phyloP scores from a whole-genome alignment of 768 basidiomycete species.

The Pholiota molesta region DNA sequence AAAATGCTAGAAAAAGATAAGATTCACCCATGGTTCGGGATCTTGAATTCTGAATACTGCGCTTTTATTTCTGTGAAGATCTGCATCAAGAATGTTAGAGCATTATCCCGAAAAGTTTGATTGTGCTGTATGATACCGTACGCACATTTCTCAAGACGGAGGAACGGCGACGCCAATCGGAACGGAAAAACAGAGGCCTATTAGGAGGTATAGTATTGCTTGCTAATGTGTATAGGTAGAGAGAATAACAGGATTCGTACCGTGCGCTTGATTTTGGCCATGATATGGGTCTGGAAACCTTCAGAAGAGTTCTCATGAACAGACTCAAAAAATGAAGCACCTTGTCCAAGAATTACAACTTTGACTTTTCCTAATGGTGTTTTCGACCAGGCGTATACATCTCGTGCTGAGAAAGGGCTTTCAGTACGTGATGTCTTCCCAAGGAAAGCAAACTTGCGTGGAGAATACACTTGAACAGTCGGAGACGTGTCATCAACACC shows the following conservation, averaged over 20 bases:
- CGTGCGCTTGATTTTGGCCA: slow-evolving; percentile 80
- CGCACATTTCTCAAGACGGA: slow-evolving; percentile 83
- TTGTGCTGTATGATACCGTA: not conserved
- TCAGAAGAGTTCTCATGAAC: not conserved
- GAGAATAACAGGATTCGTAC: slow-evolving; percentile 37
- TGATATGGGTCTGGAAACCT: slow-evolving; percentile 73
- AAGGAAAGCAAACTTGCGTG: slow-evolving; percentile 51
- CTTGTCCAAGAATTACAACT: slow-evolving; percentile 87
- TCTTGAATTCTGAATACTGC: slow-evolving; percentile 78
- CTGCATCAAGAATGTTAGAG: slow-evolving; percentile 36
- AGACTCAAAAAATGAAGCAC: slow-evolving; percentile 21
- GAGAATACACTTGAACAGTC: slow-evolving; percentile 71
- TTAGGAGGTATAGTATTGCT: slow-evolving; percentile 1
- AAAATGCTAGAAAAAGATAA: slow-evolving; percentile 6
- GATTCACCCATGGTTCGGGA: slow-evolving; percentile 80
- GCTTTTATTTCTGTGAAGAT: slow-evolving; percentile 87
- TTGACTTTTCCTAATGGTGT: slow-evolving; percentile 84
- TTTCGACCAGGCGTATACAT: slow-evolving; percentile 92
- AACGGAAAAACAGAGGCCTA: slow-evolving; percentile 92
- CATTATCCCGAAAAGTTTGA: not conserved
- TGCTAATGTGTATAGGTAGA: not conserved
- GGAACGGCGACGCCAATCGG: slow-evolving; percentile 73
- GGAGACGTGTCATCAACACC: slow-evolving; percentile 49
- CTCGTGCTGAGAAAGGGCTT: slow-evolving; percentile 45
- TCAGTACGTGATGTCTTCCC: not conserved